Conservation (phyloP, 2,329 filamentous ascomycete species). For the Cladophialophora psammophila region DNA sequence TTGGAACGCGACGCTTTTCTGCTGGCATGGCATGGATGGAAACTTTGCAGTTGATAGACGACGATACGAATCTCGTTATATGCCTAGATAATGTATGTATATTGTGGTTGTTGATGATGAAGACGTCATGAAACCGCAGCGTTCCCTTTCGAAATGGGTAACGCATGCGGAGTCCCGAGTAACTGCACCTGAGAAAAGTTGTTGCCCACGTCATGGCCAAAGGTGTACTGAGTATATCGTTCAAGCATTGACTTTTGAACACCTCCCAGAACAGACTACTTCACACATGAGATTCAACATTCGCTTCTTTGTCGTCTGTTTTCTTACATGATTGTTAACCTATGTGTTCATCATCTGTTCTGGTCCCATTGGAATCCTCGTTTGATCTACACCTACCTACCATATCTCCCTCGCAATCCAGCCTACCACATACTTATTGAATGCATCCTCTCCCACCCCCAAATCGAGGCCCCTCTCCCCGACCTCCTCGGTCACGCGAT, state of each 20-base stretch:
- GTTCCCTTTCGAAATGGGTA: not conserved
- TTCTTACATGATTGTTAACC: not conserved
- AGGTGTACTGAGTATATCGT: not conserved
- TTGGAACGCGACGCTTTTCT: not conserved
- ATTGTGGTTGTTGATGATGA: not conserved
- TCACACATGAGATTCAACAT: not conserved
- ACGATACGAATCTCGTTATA: slow-evolving; percentile 16
- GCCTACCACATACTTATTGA: not conserved
- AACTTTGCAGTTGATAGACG: slow-evolving; percentile 11
- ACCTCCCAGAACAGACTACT: not conserved
- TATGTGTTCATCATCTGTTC: slow-evolving; percentile 5
- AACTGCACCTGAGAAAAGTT: not conserved
- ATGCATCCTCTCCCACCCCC: slow-evolving; percentile 42
- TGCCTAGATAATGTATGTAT: slow-evolving; percentile 10
- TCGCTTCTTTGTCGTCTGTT: not conserved
- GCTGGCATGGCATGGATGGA: not conserved
- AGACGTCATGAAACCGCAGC: not conserved
- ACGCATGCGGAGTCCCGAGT: slow-evolving; percentile 3
- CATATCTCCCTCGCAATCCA: not conserved
- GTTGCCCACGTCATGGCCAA: slow-evolving; percentile 18
- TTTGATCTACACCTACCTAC: not conserved
- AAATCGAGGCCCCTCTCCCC: slow-evolving; percentile 24
- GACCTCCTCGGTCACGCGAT: slow-evolving; percentile 28
- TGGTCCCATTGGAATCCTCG: not conserved
- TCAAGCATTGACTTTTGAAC: slow-evolving; percentile 3